These are phyloP conservation scores for Rhizophagus clarus DNA, from an alignment of 192 early-diverging fungal species.

Conservation along the genomic window DNA sequence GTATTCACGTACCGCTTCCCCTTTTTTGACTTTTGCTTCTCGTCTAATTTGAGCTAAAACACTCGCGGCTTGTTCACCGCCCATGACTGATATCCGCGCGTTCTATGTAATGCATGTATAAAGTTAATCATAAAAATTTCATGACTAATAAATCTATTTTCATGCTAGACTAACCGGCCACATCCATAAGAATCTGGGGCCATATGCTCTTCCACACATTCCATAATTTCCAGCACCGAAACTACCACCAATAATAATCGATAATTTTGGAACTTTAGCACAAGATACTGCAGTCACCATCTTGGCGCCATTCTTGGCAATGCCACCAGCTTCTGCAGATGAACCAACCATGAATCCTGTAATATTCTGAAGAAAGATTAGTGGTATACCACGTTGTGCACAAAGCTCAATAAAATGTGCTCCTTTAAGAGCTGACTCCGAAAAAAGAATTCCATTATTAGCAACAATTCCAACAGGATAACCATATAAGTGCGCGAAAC, in stretches of 20 bases:
- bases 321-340: slow-evolving; percentile 91
- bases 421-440: slow-evolving; percentile 91
- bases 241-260: slow-evolving; percentile 75
- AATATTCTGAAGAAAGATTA: slow-evolving; percentile 96
- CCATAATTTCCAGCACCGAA: slow-evolving; percentile 95
- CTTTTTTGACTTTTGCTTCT: slow-evolving; percentile 79
- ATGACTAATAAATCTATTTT: neutral
- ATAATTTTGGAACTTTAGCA: slow-evolving; percentile 92
- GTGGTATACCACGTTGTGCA: slow-evolving; percentile 82
- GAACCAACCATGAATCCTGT: slow-evolving; percentile 97
- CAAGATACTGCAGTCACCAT: slow-evolving; percentile 94
- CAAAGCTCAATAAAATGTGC: slow-evolving; percentile 95
- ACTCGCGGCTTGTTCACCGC: slow-evolving; percentile 93
- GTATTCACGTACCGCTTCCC: slow-evolving; percentile 43
- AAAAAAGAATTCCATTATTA: slow-evolving; percentile 96
- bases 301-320: slow-evolving; percentile 98
- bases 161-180: slow-evolving; percentile 72
- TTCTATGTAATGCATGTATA: slow-evolving; percentile 37
- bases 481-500: slow-evolving; percentile 89
- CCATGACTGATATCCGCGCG: slow-evolving; percentile 95
- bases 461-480: slow-evolving; percentile 91
- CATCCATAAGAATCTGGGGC: slow-evolving; percentile 94
- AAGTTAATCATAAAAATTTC: slow-evolving; percentile 19
- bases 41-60: slow-evolving; percentile 88
- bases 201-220: slow-evolving; percentile 95